Conservation (phyloP, 1,284 basidiomycete species). For the Hymenochaete sp. region DNA sequence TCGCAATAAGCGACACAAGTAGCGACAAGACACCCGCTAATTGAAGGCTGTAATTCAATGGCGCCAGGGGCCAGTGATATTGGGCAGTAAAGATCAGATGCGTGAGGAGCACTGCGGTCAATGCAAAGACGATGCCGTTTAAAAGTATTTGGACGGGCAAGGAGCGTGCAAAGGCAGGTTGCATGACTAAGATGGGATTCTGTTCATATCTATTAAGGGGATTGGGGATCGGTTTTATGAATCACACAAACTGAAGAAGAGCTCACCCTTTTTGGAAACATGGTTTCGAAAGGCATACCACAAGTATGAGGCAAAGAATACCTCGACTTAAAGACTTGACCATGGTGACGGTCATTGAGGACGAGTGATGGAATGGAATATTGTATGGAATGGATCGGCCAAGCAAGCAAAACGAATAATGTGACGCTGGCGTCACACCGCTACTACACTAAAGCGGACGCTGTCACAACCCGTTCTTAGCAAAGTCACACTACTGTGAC, state of each 20-base stretch:
- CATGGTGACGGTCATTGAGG: too few relatives aligned
- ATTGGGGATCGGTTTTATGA: background rate
- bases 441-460: too few relatives aligned
- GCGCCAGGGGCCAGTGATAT: conserved; percentile 92
- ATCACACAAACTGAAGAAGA: background rate
- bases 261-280: too few relatives aligned
- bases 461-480: too few relatives aligned
- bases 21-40: conserved; percentile 75
- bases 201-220: conserved; percentile 9
- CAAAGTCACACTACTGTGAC: too few relatives aligned
- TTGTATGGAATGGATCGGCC: too few relatives aligned
- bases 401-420: too few relatives aligned
- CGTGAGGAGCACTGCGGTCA: conserved; percentile 81
- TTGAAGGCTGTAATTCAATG: conserved; percentile 87
- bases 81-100: conserved; percentile 93
- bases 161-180: conserved; percentile 75
- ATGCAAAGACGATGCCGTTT: conserved; percentile 80
- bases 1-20: conserved; percentile 69
- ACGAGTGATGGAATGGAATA: too few relatives aligned
- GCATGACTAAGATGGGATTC: conserved; percentile 67
- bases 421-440: too few relatives aligned
- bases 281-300: too few relatives aligned
- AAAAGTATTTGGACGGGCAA: conserved; percentile 89
- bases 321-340: too few relatives aligned
- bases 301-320: too few relatives aligned